Conservation (phyloP, 2,329 filamentous ascomycete genomes). For the Colletotrichum tamarilloi region DNA sequence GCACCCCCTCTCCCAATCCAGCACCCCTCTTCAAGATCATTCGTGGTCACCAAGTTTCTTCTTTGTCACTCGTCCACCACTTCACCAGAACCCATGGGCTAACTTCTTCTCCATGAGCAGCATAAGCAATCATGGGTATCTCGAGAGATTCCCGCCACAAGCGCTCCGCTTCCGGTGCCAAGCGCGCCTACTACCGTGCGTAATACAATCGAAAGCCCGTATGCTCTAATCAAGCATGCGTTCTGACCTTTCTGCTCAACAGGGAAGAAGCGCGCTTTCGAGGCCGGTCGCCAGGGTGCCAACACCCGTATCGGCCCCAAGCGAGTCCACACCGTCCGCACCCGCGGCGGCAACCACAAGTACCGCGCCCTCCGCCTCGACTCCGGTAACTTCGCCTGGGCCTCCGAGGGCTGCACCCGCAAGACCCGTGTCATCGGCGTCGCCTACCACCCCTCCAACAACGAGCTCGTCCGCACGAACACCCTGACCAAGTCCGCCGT, state of each 20-base stretch:
- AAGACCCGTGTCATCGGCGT: conserved; percentile 99
- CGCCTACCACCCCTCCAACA: conserved; percentile 99
- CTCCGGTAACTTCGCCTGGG: conserved; percentile 99
- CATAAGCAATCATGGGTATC: conserved; percentile 96
- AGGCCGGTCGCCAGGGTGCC: conserved; percentile 98
- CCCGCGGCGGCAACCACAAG: conserved; percentile 98
- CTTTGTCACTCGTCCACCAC: background rate
- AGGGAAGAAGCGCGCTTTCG: conserved; percentile 98
- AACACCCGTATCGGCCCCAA: conserved; percentile 99
- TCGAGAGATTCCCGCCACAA: conserved; percentile 99
- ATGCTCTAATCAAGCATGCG: conserved; percentile 69
- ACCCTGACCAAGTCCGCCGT: conserved; percentile 99
- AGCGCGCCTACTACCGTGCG: conserved; percentile 92
- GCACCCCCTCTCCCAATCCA: background rate
- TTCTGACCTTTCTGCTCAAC: conserved; percentile 75
- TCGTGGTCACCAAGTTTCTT: background rate
- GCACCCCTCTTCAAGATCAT: too few relatives aligned
- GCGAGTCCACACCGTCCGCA: conserved; percentile 96
- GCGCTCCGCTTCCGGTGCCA: conserved; percentile 98
- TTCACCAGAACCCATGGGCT: conserved; percentile 26
- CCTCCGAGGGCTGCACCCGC: conserved; percentile 96
- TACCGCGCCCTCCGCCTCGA: conserved; percentile 99
- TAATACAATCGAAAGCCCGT: conserved; percentile 75
- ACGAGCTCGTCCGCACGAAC: conserved; percentile 99
- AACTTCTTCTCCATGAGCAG: conserved; percentile 53